phyloP scores from a whole-genome alignment of 257 asterid genomes.

The Ballota nigra region DNA sequence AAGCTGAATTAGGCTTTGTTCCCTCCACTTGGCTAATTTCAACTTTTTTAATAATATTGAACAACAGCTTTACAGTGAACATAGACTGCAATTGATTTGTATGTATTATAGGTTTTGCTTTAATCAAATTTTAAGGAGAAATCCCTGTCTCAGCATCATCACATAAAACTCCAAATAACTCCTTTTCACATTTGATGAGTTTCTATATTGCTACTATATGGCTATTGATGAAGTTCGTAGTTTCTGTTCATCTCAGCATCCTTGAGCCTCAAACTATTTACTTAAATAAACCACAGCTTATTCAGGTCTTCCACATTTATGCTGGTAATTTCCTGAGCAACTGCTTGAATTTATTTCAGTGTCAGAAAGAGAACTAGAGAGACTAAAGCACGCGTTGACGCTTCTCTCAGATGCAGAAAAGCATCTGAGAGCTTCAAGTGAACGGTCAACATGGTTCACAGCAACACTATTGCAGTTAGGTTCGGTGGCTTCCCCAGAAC shows the following conservation, averaged over 20 bases:
- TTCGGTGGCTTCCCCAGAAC: slow-evolving; percentile 66
- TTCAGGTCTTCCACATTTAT: background rate
- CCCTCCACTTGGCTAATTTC: background rate
- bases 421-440: slow-evolving; percentile 81
- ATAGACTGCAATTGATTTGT: background rate
- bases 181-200: background rate
- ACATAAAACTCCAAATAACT: background rate
- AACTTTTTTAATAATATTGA: background rate
- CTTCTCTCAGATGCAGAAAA: slow-evolving; percentile 95
- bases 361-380: slow-evolving; percentile 72
- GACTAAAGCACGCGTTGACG: slow-evolving; percentile 75
- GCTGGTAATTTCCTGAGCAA: background rate
- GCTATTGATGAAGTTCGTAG: background rate
- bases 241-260: background rate
- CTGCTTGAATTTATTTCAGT: slow-evolving; percentile 44
- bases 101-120: background rate
- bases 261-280: background rate
- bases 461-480: slow-evolving; percentile 95
- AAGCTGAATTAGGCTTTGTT: background rate
- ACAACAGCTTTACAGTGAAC: background rate
- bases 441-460: slow-evolving; percentile 96
- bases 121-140: background rate
- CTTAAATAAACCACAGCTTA: background rate
- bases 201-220: background rate
- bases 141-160: background rate